Conservation (phyloP, 1,284 basidiomycete genomes). For the Boletus chippewaensis region DNA sequence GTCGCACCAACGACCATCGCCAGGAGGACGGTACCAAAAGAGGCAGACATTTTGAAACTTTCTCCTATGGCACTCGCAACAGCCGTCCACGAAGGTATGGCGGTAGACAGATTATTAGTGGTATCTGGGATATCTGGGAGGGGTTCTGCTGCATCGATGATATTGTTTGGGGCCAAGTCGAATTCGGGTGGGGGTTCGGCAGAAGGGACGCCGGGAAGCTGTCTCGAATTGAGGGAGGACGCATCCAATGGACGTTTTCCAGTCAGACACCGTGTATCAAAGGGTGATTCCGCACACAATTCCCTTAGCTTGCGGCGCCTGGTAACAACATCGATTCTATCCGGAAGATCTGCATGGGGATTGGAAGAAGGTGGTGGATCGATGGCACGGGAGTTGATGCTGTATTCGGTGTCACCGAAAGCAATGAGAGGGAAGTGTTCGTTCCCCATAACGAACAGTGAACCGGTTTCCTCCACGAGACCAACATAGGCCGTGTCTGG, state of each 20-base stretch:
- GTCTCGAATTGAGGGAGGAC: constrained; percentile 29
- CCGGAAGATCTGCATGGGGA: constrained; percentile 32
- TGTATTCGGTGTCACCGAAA: constrained; percentile 47
- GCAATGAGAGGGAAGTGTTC: constrained; percentile 67
- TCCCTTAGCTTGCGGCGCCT: constrained; percentile 36
- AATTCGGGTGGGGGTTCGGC: constrained; percentile 22
- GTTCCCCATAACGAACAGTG: constrained; percentile 74
- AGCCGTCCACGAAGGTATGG: constrained; percentile 18
- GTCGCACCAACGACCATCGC: constrained; percentile 20
- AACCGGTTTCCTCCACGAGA: constrained; percentile 60
- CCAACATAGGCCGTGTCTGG: constrained; percentile 65
- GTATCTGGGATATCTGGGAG: constrained; percentile 16
- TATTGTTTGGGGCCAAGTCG: constrained; percentile 1
- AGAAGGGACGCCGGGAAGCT: constrained; percentile 32
- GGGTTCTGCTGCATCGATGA: constrained; percentile 11
- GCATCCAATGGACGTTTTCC: constrained; percentile 50
- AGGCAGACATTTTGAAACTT: constrained; percentile 8
- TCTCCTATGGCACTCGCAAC: constrained; percentile 10
- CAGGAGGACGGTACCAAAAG: constrained; percentile 22
- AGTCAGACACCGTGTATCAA: constrained; percentile 51
- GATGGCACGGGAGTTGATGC: constrained; percentile 28
- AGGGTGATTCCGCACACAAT: constrained; percentile 34
- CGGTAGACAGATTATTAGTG: constrained; percentile 11
- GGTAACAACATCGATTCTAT: constrained; percentile 41
- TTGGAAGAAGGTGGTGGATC: constrained; percentile 34